phyloP scores from a whole-genome alignment of 805 yeast species.

The Cyberlindnera suaveolens region DNA sequence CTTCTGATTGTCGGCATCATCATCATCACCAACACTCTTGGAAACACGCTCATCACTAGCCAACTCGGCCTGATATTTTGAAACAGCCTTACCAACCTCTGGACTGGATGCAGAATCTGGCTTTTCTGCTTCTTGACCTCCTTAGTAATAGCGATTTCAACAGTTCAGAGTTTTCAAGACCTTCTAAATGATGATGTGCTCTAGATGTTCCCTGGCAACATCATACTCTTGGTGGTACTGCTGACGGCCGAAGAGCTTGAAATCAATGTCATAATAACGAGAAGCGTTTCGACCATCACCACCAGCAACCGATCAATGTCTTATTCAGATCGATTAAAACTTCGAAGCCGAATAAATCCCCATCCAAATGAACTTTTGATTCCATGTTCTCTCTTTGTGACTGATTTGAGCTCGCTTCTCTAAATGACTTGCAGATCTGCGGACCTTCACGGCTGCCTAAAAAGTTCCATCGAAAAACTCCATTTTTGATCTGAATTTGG shows the following conservation, averaged over 20 bases:
- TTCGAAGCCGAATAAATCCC: no score
- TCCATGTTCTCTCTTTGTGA: no score
- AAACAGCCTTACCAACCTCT: conserved; percentile 65
- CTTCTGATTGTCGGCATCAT: conserved; percentile 58
- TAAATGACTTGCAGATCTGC: no score
- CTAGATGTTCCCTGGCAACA: conserved; percentile 73
- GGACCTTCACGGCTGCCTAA: no score
- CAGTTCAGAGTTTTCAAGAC: conserved; percentile 47
- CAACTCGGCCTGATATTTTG: conserved; percentile 43
- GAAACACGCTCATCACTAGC: conserved; percentile 29
- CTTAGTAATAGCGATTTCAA: conserved; percentile 69
- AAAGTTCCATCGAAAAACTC: no score
- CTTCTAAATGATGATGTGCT: conserved; percentile 51
- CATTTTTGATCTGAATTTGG: no score
- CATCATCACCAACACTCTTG: conserved; percentile 31
- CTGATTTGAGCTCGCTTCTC: no score
- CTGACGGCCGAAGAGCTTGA: conserved; percentile 65
- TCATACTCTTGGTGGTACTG: conserved; percentile 90
- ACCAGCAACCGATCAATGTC: conserved; percentile 33
- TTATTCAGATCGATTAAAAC: no score
- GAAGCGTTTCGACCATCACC: conserved; percentile 47
- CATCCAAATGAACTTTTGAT: no score
- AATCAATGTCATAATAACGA: conserved; percentile 68
- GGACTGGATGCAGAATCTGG: conserved; percentile 44
- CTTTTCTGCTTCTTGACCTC: conserved; percentile 78